These are phyloP conservation scores for Lycium ferocissimum DNA, from an alignment of 257 asterid genomes.

Conservation along the genomic window DNA sequence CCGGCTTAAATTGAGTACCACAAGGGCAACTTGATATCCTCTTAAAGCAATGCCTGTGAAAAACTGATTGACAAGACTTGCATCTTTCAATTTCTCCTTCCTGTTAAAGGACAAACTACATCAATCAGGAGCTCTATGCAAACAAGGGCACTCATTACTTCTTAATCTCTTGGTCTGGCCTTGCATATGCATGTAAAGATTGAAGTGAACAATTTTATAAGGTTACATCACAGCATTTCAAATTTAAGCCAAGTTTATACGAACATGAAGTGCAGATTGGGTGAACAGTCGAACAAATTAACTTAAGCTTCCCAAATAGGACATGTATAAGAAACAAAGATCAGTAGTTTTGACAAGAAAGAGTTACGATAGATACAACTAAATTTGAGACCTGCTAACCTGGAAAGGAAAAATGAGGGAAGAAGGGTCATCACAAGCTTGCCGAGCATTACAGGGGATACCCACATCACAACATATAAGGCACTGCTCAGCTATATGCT, in stretches of 20 bases:
- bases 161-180: neutral
- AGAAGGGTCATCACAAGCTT: slow-evolving; percentile 74
- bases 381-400: slow-evolving; percentile 47
- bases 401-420: slow-evolving; percentile 94
- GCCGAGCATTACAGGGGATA: slow-evolving; percentile 83
- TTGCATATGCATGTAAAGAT: neutral
- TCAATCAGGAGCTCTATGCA: neutral
- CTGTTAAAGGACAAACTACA: slow-evolving; percentile 50
- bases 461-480: slow-evolving; percentile 91
- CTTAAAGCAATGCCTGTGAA: slow-evolving; percentile 80
- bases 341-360: neutral
- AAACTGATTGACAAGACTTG: slow-evolving; percentile 67
- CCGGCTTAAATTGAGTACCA: slow-evolving; percentile 57
- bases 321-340: neutral
- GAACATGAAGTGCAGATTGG: slow-evolving; percentile 13
- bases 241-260: neutral
- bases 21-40: slow-evolving; percentile 72
- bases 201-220: neutral
- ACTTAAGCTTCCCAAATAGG: slow-evolving; percentile 4
- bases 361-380: neutral
- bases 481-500: slow-evolving; percentile 90
- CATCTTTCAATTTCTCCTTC: slow-evolving; percentile 86
- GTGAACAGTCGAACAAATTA: neutral
- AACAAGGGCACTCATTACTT: neutral
- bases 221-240: no score